Evolutionary conservation across 176 grass and related monocot species (phyloP), one percentile per base, ranked within the genome.

Genomic region (Ensete glaucum): DNA sequence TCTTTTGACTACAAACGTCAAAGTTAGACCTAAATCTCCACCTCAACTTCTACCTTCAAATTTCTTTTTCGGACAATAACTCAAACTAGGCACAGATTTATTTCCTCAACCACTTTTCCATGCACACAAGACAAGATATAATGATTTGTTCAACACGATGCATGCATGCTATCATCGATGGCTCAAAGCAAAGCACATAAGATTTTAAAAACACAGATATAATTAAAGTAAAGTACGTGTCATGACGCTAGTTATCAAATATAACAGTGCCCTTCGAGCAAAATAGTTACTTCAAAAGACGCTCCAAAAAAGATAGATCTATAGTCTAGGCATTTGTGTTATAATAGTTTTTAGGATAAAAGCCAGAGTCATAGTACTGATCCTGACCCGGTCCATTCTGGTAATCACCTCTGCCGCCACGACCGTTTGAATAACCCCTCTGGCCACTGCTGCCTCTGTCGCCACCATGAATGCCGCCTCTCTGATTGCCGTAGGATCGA

Each of bases 341-440:
- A 54, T 77, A 86, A 77, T 85, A 83, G 82, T 84, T 85, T 80
- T 87, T 86, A 11, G 68, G 85, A 77, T 92, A 84, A 69, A 89
- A 89, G 10, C 79, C 84, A 11, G 64, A 50, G 1, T 92, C 82
- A 1, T 86, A 82, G 77, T 89, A 82, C 73, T 87, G 88, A 0
- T 84, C 78, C 73, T 87, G 88, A 0, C 86, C 78, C 17, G 67
- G 74, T 0, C 84, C 72, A 0, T 81, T 81, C 75, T 86, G 88
- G 75, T 84, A 84, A 0, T 81, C 87, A 9, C 72, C 74, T 8
- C 49, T 24, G 9, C 86, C 81, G 29, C 90, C 90, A 19, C 79
- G 84, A 20, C 82, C 79, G 58, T 73, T 91, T 48, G 74, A 22
- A 83, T 91, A 83, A 49, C 78, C 81, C 71, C 85, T 81, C 74